Evolutionary conservation across 495 filamentous ascomycete genomes (phyloP).

Genomic region (Paragyromitra xinjiangensis): DNA sequence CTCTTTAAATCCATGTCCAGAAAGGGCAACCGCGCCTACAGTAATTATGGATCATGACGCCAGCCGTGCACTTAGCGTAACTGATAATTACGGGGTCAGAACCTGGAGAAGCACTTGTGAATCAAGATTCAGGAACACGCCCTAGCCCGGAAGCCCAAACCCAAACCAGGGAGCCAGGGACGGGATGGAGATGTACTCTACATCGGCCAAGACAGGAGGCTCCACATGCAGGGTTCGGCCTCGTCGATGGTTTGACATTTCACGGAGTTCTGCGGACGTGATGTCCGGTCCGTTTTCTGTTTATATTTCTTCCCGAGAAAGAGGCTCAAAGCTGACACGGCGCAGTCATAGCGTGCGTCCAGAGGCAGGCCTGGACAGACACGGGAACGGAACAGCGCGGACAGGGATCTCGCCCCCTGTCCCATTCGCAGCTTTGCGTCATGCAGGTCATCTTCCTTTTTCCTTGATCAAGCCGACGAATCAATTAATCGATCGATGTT

Average conservation of each 20-base stretch:
- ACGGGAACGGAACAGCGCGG: constrained; percentile 42
- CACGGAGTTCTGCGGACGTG: background rate
- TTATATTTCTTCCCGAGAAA: constrained; percentile 24
- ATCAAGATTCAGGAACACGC: constrained; percentile 6
- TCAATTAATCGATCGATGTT: constrained; percentile 44
- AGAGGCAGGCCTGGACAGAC: constrained; percentile 36
- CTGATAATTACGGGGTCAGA: constrained; percentile 4
- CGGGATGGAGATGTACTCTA: background rate
- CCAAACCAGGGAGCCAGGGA: background rate
- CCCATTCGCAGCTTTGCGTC: constrained; percentile 31
- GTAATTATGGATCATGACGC: constrained; percentile 26
- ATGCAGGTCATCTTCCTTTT: constrained; percentile 42
- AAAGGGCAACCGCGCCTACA: constrained; percentile 27
- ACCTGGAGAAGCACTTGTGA: constrained; percentile 5
- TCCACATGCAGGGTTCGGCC: constrained; percentile 9
- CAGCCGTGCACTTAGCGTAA: background rate
- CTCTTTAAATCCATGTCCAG: background rate
- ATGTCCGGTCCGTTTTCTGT: constrained; percentile 15
- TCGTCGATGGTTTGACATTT: background rate
- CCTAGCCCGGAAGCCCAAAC: background rate
- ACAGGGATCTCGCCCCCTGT: constrained; percentile 16
- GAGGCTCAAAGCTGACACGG: constrained; percentile 25
- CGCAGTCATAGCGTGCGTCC: constrained; percentile 32
- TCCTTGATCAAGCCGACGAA: constrained; percentile 29
- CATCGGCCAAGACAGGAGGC: constrained; percentile 11